Base-by-base conservation (phyloP, 1,139 yeast genomes). In the Hansenula anomala region DNA sequence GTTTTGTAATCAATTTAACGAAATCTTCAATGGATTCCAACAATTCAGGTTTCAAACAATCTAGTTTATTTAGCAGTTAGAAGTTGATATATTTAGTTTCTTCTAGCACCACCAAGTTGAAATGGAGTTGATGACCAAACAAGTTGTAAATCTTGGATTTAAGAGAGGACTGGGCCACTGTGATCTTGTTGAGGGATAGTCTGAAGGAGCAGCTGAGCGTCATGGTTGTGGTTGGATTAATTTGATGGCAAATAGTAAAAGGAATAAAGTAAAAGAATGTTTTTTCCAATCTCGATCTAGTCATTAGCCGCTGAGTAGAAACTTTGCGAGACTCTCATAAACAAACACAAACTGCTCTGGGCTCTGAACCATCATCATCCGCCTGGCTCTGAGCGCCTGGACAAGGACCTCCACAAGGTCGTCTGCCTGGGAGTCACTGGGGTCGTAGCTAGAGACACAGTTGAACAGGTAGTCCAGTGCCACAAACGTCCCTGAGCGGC, bases 401-500 rank as follows among this genome's bases (percentile, higher is more conserved):
- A 81, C 78, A 1, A 71, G 57, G 20, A 51, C 48, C 34, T 52
- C 56, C 7, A 69, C 55, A 5, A 61, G 15, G 23, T 48, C 52
- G 6, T 32, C 30, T 4, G 33, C 37, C 10, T 33, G 13, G 9
- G 22, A 36, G 7, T 24, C 27, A 18, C 28, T 36, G 3, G 34
- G 14, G 39, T 25, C 16, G 1, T 36, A 17, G 11, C 36, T 28
- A n/a, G 22, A 20, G 9, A 20, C 22, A 20, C 38, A 41, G 18
- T 65, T 68, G 41, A 73, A 58, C 15, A 79, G 51, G 49, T 79
- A 78, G 52, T 82, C 87, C 41, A 80, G 54, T 0, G 83, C 74
- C 34, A 83, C 79, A 52, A 79, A 82, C 0, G 90, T 81, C 0
- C 92, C 92, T 0, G 88, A 75, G 45, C 92, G 61, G 0, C 92